Evolutionary conservation across 352 stramenopile species (phyloP).

Genomic region (Phytophthora idaei): DNA sequence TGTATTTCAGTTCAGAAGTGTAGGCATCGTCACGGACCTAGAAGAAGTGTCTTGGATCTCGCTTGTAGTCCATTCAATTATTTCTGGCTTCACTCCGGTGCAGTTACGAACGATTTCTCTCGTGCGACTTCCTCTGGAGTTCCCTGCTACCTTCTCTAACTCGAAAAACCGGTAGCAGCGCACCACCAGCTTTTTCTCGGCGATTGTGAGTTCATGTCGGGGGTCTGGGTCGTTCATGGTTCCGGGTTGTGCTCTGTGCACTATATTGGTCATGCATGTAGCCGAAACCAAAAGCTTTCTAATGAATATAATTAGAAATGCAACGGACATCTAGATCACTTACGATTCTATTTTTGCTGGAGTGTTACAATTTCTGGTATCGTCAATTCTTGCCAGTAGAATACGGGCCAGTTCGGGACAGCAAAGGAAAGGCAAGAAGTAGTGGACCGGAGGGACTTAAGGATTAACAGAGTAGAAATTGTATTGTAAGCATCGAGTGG

Average conservation of each 20-base stretch:
- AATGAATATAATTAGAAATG: not conserved
- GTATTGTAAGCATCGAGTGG: too few species aligned
- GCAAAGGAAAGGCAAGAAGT: too few species aligned
- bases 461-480: too few species aligned
- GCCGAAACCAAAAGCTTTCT: not conserved
- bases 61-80: not conserved
- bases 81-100: not conserved
- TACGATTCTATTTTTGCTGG: not conserved
- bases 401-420: not conserved
- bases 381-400: not conserved
- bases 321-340: not conserved
- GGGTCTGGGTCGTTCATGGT: not conserved
- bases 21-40: not conserved
- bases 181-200: not conserved
- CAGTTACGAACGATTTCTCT: not conserved
- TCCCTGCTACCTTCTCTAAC: not conserved
- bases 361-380: not conserved
- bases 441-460: too few species aligned
- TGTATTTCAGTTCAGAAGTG: not conserved
- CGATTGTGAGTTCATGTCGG: not conserved
- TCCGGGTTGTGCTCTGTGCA: not conserved
- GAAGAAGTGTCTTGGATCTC: not conserved
- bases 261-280: too few species aligned
- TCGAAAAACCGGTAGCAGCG: not conserved
- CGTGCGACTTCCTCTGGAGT: not conserved